Evolutionary conservation across 2,329 filamentous ascomycete genomes (phyloP).

Genomic region (Arthrobotrys sphaeroides): DNA sequence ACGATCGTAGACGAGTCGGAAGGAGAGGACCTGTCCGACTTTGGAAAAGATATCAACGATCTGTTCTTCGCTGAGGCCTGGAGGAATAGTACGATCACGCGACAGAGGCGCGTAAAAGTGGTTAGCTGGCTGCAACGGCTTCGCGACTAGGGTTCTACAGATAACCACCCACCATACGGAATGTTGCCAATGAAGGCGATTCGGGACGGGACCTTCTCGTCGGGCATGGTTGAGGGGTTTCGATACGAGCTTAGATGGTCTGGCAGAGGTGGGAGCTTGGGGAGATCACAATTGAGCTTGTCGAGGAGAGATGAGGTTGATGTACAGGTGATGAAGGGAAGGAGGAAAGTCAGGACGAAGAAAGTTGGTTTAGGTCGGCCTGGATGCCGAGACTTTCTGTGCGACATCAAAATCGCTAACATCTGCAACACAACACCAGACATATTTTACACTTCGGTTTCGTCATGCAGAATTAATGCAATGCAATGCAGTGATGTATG

Average conservation of each 20-base stretch:
- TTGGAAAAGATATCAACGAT: conserved; percentile 74
- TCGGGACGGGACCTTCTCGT: conserved; percentile 54
- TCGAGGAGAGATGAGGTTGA: conserved; percentile 3
- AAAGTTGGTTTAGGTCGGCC: neutral
- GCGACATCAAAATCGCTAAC: conserved; percentile 21
- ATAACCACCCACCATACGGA: conserved; percentile 56
- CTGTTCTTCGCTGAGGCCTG: conserved; percentile 73
- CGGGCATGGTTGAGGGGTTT: conserved; percentile 26
- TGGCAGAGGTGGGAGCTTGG: neutral
- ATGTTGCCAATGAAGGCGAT: conserved; percentile 59
- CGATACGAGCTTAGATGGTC: neutral
- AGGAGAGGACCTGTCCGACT: conserved; percentile 73
- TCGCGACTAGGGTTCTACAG: conserved; percentile 1
- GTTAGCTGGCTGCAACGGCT: conserved; percentile 26
- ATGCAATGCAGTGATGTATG: too few relatives aligned
- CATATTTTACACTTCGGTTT: too few relatives aligned
- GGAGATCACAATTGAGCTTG: conserved; percentile 6
- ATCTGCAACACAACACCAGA: conserved; percentile 1
- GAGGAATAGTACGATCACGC: conserved; percentile 23
- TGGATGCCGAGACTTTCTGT: conserved; percentile 23
- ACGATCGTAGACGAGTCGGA: conserved; percentile 75
- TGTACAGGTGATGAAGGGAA: conserved; percentile 11
- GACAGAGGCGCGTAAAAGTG: conserved; percentile 42
- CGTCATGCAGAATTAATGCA: too few relatives aligned
- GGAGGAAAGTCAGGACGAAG: conserved; percentile 5